Evolutionary conservation across 2,329 filamentous ascomycete species (phyloP).

Genomic region (Alternaria novae-zelandiae): DNA sequence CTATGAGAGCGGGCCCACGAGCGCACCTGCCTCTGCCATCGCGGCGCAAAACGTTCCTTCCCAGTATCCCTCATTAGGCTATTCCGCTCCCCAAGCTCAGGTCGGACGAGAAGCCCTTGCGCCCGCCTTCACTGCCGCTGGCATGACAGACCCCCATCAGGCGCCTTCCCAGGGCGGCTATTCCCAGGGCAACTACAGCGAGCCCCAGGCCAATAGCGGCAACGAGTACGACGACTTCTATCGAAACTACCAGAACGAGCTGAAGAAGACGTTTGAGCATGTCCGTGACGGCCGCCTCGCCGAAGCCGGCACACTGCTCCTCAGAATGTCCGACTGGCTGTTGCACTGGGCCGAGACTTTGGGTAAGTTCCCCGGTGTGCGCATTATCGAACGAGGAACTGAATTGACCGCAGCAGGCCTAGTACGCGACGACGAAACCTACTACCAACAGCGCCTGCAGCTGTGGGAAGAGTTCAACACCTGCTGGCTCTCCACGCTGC

Average conservation of each 20-base stretch:
- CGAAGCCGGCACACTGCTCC: constrained; percentile 64
- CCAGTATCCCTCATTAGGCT: constrained; percentile 63
- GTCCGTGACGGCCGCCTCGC: constrained; percentile 67
- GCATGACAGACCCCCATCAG: constrained; percentile 60
- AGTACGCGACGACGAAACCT: constrained; percentile 78
- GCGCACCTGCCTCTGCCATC: constrained; percentile 63
- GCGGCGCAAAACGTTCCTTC: constrained; percentile 70
- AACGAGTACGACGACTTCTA: constrained; percentile 71
- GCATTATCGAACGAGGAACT: constrained; percentile 45
- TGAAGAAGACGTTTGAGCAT: constrained; percentile 72
- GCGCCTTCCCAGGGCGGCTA: constrained; percentile 49
- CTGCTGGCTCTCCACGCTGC: constrained; percentile 83
- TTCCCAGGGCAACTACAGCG: constrained; percentile 39
- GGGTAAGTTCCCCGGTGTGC: constrained; percentile 59
- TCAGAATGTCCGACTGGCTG: constrained; percentile 71
- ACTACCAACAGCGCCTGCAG: constrained; percentile 77
- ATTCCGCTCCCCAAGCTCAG: constrained; percentile 68
- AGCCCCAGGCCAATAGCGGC: constrained; percentile 49
- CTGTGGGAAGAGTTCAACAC: constrained; percentile 96
- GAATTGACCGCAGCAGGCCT: constrained; percentile 74
- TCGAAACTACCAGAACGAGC: constrained; percentile 62
- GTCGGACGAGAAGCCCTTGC: constrained; percentile 58
- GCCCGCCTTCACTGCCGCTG: constrained; percentile 57
- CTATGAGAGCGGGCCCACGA: constrained; percentile 70
- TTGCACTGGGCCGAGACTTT: constrained; percentile 69